Percentiles rank a stretch among this genome's conserved stretches.
Conservation (phyloP, 306 rosid species). For the Calophaca sinica region DNA sequence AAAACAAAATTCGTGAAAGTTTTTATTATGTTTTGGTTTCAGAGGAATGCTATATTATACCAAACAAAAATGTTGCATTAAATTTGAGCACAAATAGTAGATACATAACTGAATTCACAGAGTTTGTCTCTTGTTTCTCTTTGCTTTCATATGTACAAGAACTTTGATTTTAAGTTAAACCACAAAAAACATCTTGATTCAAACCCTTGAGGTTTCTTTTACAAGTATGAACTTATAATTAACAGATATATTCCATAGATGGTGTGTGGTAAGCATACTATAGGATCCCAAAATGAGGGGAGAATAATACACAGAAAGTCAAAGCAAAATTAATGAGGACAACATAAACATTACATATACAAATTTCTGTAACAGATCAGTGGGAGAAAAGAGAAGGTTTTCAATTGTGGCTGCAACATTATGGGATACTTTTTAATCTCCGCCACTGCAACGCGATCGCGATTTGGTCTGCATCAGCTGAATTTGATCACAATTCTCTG, state of each 20-base stretch:
- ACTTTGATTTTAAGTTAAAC: constrained; percentile 24
- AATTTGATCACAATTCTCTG: too few species aligned
- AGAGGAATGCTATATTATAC: not conserved
- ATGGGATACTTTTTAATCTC: too few species aligned
- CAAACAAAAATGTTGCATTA: constrained; percentile 19
- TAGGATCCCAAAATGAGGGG: constrained; percentile 1
- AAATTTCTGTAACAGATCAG: constrained; percentile 24
- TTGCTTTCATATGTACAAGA: constrained; percentile 36
- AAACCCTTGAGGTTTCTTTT: constrained; percentile 34
- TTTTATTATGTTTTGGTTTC: not conserved
- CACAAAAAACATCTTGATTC: constrained; percentile 20
- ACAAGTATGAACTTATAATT: constrained; percentile 30
- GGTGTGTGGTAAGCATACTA: constrained; percentile 17
- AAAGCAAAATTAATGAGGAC: not conserved
- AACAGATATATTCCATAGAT: not conserved
- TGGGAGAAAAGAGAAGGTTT: not conserved
- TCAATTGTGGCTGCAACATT: too few species aligned
- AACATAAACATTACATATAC: constrained; percentile 46
- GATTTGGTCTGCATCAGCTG: too few species aligned
- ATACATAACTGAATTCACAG: not conserved
- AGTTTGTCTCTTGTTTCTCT: constrained; percentile 15
- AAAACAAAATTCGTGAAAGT: not conserved
- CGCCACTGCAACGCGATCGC: too few species aligned
- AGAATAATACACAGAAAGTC: not conserved
- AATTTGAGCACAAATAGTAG: not conserved